Conservation (phyloP, 495 filamentous ascomycete species). For the Bryoglossum gracile region DNA sequence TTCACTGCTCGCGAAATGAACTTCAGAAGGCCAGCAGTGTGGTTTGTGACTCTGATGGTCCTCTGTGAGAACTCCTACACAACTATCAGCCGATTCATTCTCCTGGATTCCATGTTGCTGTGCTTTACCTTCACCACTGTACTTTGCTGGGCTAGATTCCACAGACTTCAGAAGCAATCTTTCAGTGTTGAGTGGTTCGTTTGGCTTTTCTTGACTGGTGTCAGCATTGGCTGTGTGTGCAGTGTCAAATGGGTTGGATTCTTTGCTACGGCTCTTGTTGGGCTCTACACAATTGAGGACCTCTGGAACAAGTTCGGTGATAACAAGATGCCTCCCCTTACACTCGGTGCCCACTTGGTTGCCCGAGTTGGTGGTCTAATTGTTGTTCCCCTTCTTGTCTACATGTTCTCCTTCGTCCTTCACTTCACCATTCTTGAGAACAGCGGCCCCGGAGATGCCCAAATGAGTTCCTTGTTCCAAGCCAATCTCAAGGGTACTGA, state of each 20-base stretch:
- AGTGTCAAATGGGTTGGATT: constrained; percentile 98
- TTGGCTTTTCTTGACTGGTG: constrained; percentile 85
- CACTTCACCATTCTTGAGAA: constrained; percentile 92
- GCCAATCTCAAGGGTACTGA: constrained; percentile 91
- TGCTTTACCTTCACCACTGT: constrained; percentile 97
- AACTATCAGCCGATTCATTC: constrained; percentile 95
- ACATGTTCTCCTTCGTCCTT: constrained; percentile 88
- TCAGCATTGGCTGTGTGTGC: constrained; percentile 95
- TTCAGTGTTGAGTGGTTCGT: constrained; percentile 86
- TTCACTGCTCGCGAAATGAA: constrained; percentile 87
- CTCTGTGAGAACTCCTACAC: constrained; percentile 98
- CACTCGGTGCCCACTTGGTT: constrained; percentile 67
- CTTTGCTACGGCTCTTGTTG: constrained; percentile 90
- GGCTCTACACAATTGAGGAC: constrained; percentile 92
- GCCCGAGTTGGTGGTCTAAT: constrained; percentile 85
- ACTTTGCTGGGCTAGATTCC: constrained; percentile 94
- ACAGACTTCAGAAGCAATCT: constrained; percentile 70
- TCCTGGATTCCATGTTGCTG: constrained; percentile 95
- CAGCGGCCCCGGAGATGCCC: constrained; percentile 91
- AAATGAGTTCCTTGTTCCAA: constrained; percentile 99
- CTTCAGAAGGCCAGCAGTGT: constrained; percentile 77
- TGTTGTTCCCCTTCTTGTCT: constrained; percentile 75
- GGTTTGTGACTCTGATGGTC: constrained; percentile 94
- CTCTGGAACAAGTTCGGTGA: constrained; percentile 98
- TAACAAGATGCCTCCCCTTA: constrained; percentile 75